phyloP scores from a whole-genome alignment of 257 asterid species.

The Solanum megistacrolobum region DNA sequence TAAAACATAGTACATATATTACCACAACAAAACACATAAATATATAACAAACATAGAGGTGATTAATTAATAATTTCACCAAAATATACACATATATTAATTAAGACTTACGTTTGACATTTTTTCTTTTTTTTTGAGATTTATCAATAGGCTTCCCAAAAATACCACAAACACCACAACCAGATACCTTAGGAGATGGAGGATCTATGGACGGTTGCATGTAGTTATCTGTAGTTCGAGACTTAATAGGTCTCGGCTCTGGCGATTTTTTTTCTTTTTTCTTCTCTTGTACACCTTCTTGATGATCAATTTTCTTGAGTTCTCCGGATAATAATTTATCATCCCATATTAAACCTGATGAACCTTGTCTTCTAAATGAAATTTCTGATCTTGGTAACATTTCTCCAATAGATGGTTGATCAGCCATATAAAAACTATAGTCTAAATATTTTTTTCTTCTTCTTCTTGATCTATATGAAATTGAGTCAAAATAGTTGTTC shows the following conservation, averaged over 20 bases:
- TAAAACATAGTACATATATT: background rate
- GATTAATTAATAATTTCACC: background rate
- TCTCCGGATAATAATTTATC: constrained; percentile 28
- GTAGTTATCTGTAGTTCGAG: background rate
- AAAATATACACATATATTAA: background rate
- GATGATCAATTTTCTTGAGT: constrained; percentile 10
- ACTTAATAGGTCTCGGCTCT: background rate
- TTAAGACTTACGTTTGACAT: constrained; percentile 14
- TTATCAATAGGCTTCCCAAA: constrained; percentile 19
- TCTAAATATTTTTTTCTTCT: background rate
- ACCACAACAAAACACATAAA: background rate
- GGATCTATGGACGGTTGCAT: constrained; percentile 26
- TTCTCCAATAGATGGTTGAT: background rate
- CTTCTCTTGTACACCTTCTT: background rate
- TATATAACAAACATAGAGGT: background rate
- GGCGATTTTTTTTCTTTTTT: background rate
- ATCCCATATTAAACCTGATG: constrained; percentile 46
- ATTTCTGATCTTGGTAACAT: constrained; percentile 31
- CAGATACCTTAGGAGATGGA: constrained; percentile 39
- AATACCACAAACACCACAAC: constrained; percentile 29
- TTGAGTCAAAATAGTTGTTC: background rate
- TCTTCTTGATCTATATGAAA: background rate
- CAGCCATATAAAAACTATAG: background rate
- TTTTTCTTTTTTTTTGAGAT: constrained; percentile 4
- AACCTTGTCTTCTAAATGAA: constrained; percentile 43